Conservation (phyloP, 805 yeast genomes). For the Yamadazyma paraphyllophila region DNA sequence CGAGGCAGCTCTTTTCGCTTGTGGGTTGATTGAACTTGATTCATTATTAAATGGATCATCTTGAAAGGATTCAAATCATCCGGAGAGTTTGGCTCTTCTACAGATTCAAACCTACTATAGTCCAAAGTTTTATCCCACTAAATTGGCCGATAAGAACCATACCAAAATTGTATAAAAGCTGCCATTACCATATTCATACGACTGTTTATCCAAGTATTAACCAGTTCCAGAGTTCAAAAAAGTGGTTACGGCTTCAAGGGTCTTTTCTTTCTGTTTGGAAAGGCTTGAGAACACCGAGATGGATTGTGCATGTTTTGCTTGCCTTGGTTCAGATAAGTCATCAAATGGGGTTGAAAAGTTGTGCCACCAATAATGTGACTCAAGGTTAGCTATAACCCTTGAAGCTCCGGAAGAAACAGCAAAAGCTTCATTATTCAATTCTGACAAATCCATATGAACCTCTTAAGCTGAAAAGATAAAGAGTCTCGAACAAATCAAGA, state of each 20-base stretch:
- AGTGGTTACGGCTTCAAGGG: constrained; percentile 54
- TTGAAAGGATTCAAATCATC: constrained; percentile 87
- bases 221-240: constrained; percentile 53
- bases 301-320: constrained; percentile 61
- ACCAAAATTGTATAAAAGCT: constrained; percentile 93
- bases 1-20: constrained; percentile 80
- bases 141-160: constrained; percentile 82
- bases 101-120: constrained; percentile 88
- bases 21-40: constrained; percentile 45
- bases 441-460: no score
- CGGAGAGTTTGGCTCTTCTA: no score
- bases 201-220: constrained; percentile 59
- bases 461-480: no score
- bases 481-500: no score
- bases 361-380: no score
- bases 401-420: no score
- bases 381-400: no score
- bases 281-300: constrained; percentile 69
- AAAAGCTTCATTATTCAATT: no score
- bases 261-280: constrained; percentile 68
- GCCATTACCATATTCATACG: constrained; percentile 60
- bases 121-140: constrained; percentile 83
- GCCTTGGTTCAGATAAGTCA: constrained; percentile 54
- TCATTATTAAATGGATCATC: constrained; percentile 82
- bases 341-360: no score